These are phyloP conservation scores for Geranium incanum DNA, from an alignment of 441 rosid genomes.

Conservation along the genomic window DNA sequence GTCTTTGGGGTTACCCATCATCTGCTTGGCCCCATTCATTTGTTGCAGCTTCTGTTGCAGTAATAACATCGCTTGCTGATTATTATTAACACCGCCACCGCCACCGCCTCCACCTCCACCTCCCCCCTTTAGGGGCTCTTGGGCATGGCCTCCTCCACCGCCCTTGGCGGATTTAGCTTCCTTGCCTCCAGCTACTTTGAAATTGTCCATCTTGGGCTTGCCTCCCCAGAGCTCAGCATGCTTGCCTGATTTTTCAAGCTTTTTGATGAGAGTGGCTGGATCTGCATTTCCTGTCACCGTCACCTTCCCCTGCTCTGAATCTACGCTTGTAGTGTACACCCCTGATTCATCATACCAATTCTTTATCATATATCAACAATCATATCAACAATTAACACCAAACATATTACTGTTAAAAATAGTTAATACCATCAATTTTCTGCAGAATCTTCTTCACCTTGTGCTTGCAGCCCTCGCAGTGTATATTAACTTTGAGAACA, in stretches of 20 bases:
- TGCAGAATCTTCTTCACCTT: constrained; percentile 19
- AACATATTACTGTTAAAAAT: background rate
- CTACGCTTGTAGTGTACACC: background rate
- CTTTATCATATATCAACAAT: background rate
- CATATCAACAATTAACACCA: background rate
- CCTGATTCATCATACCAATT: background rate
- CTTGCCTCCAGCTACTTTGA: too few species aligned
- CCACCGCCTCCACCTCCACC: too few species aligned
- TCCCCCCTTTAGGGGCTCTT: too few species aligned
- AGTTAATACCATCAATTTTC: constrained; percentile 13
- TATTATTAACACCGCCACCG: too few species aligned
- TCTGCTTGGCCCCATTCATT: too few species aligned
- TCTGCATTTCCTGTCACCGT: background rate
- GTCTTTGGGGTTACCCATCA: too few species aligned
- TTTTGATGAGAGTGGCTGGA: background rate
- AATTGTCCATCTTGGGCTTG: too few species aligned
- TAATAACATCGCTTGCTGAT: too few species aligned
- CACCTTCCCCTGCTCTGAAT: constrained; percentile 3
- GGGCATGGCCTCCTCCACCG: too few species aligned
- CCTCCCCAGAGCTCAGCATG: background rate
- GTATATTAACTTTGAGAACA: constrained; percentile 19
- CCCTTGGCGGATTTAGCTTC: too few species aligned
- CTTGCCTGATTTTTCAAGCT: background rate
- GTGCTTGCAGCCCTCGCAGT: constrained; percentile 23
- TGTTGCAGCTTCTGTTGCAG: too few species aligned